Conservation (phyloP, 495 filamentous ascomycete species). For the Penicillium salamii region DNA sequence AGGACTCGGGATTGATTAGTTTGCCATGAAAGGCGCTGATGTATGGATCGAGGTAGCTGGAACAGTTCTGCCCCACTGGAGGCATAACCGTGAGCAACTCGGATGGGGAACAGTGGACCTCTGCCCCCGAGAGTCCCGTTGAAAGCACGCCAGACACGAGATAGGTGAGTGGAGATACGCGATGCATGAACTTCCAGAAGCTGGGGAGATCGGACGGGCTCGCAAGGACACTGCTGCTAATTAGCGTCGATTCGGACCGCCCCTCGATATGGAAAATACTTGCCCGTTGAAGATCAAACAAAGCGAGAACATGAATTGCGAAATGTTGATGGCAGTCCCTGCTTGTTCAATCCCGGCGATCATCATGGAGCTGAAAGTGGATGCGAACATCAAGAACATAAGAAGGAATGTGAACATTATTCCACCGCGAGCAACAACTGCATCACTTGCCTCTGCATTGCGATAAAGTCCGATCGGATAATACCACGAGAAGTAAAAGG, state of each 20-base stretch:
- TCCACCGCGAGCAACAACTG: constrained; percentile 56
- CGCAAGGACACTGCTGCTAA: constrained; percentile 60
- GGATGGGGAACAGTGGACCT: constrained; percentile 56
- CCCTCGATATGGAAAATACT: constrained; percentile 5
- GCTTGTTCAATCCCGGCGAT: constrained; percentile 66
- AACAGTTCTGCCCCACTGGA: constrained; percentile 51
- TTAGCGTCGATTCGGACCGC: constrained; percentile 6
- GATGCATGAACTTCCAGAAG: constrained; percentile 89
- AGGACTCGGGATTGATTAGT: constrained; percentile 50
- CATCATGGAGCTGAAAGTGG: constrained; percentile 56
- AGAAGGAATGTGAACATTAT: constrained; percentile 62
- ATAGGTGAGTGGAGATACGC: constrained; percentile 72
- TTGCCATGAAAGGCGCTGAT: constrained; percentile 46
- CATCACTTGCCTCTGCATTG: constrained; percentile 60
- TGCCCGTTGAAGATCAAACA: constrained; percentile 66
- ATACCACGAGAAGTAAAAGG: constrained; percentile 75
- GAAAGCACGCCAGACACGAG: constrained; percentile 64
- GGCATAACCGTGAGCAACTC: constrained; percentile 59
- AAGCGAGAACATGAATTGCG: constrained; percentile 64
- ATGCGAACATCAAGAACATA: constrained; percentile 48
- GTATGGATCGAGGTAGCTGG: constrained; percentile 54
- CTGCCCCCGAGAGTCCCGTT: constrained; percentile 55
- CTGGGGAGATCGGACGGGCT: constrained; percentile 57
- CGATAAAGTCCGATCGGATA: constrained; percentile 75
- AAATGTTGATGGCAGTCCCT: constrained; percentile 63